Evolutionary conservation across 176 grass and related monocot genomes (phyloP), one percentile per base, ranked within the genome.

Genomic region (Chloris gayana): DNA sequence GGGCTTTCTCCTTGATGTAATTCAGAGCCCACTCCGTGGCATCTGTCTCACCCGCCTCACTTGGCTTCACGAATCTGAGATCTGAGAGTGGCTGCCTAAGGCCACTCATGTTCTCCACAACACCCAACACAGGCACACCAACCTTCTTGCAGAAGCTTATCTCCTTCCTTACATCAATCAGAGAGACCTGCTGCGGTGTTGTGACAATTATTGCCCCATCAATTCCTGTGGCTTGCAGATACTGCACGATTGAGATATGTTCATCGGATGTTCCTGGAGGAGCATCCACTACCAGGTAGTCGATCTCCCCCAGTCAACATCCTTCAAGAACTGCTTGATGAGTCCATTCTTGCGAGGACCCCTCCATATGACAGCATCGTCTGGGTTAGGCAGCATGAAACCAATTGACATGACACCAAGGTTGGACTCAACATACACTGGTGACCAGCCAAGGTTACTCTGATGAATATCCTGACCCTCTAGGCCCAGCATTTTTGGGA

Each of bases 171-270:
- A 94, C 86, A 14, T 89, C 87, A 2, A 90, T 95, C 10, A 92
- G 69, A 57, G 93, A 91, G 7, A 95, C 92, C 57, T 98, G 92
- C 63, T 98, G 95, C 3, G 92, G 95, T 53, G 95, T 95, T 3
- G 95, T 95, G 54, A 98, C 95, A 0, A 98, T 91, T 68, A 98
- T 87, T 0, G 92, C 95, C 50, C 95, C 92, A 41, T 94, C 88
- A 0, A 98, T 92, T 50, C 84, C 92, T n/a, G 95, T 85, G 54
- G 83, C 85, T 84, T 98, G 87, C 14, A 98, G 83, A 63, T 94
- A 98, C 78, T 98, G 95, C n/a, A 98, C 90, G 0, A 94, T 94
- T 14, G 95, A 91, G n/a, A 98, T 98, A 24, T 98, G 95, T 56
- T 98, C 95, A 62, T 95, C 92, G 30, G 92, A 95, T 72, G 92